Conservation (phyloP, 2,329 filamentous ascomycete species). For the Apiospora sp. region DNA sequence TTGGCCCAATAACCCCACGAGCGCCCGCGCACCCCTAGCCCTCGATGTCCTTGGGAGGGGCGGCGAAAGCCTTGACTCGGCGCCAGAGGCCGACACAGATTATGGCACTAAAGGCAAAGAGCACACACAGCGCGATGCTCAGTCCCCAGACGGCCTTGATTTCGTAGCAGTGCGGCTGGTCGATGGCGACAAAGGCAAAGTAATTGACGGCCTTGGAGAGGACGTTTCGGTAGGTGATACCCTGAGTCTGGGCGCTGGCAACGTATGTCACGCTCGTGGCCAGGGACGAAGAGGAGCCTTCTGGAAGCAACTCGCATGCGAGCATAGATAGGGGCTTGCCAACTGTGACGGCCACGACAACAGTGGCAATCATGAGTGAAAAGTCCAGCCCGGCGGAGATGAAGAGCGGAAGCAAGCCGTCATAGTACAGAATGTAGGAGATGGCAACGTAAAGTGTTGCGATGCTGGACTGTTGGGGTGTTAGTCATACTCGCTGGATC, state of each 20-base stretch:
- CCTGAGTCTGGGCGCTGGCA: conserved; percentile 36
- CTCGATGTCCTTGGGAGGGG: conserved; percentile 57
- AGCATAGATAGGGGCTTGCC: conserved; percentile 83
- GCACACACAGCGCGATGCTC: conserved; percentile 77
- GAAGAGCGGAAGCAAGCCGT: conserved; percentile 78
- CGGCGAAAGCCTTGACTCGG: conserved; percentile 55
- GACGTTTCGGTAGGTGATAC: conserved; percentile 35
- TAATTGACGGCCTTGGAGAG: conserved; percentile 46
- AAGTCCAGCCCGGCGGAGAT: conserved; percentile 72
- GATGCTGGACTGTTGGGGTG: conserved; percentile 69
- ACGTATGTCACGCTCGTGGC: conserved; percentile 28
- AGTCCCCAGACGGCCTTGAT: conserved; percentile 90
- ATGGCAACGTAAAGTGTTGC: conserved; percentile 81
- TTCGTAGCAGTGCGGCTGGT: conserved; percentile 76
- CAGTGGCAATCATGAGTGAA: conserved; percentile 76
- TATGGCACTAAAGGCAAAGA: conserved; percentile 71
- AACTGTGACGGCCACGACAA: conserved; percentile 78
- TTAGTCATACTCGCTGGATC: not conserved
- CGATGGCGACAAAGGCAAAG: conserved; percentile 58
- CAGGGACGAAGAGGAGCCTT: conserved; percentile 49
- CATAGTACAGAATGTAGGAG: conserved; percentile 82
- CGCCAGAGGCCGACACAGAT: conserved; percentile 69
- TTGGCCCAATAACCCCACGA: conserved; percentile 34
- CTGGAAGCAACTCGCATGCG: conserved; percentile 67
- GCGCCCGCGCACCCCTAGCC: conserved; percentile 58